A percentile compares a stretch with the other conserved stretches of the same genome.
phyloP scores from a whole-genome alignment of 768 basidiomycete species.

The Tylopilus sp. region DNA sequence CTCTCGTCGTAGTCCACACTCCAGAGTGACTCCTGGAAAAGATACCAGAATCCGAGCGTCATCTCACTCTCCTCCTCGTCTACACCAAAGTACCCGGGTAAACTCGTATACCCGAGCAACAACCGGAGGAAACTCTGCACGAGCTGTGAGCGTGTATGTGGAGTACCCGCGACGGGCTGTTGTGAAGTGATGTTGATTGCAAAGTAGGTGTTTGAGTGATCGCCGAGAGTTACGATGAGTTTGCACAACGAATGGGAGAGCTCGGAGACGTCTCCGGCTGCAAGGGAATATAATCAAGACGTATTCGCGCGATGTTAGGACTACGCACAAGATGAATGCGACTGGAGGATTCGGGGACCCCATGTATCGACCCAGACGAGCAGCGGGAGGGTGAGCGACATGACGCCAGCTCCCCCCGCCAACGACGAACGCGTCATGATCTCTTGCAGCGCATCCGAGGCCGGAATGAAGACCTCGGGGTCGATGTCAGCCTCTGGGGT shows the following conservation, averaged over 20 bases:
- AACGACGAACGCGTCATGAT: conserved; percentile 73
- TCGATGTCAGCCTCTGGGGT: conserved; percentile 35
- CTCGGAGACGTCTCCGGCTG: conserved; percentile 40
- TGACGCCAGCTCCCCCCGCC: conserved; percentile 63
- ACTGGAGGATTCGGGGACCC: conserved; percentile 46
- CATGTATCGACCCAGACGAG: conserved; percentile 69
- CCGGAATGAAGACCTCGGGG: conserved; percentile 55
- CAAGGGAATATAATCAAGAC: not conserved
- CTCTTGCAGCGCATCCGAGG: conserved; percentile 73
- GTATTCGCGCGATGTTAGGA: not conserved
- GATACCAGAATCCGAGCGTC: conserved; percentile 86
- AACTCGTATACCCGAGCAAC: conserved; percentile 70
- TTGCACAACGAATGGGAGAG: conserved; percentile 74
- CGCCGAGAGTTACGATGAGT: conserved; percentile 75
- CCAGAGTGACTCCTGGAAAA: conserved; percentile 88
- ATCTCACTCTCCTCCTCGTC: conserved; percentile 90
- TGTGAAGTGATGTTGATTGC: conserved; percentile 61
- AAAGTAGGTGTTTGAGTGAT: conserved; percentile 80
- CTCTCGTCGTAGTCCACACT: conserved; percentile 49
- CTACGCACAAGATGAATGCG: conserved; percentile 35
- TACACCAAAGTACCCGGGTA: conserved; percentile 70
- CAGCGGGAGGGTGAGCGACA: conserved; percentile 79
- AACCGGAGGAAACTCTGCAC: conserved; percentile 70
- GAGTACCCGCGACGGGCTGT: conserved; percentile 32
- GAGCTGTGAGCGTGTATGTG: conserved; percentile 45